A percentile compares a stretch with the other conserved stretches of the same genome.
These are phyloP conservation scores for Carex arenaria DNA, from an alignment of 202 grass and related monocot genomes.

Conservation along the genomic window DNA sequence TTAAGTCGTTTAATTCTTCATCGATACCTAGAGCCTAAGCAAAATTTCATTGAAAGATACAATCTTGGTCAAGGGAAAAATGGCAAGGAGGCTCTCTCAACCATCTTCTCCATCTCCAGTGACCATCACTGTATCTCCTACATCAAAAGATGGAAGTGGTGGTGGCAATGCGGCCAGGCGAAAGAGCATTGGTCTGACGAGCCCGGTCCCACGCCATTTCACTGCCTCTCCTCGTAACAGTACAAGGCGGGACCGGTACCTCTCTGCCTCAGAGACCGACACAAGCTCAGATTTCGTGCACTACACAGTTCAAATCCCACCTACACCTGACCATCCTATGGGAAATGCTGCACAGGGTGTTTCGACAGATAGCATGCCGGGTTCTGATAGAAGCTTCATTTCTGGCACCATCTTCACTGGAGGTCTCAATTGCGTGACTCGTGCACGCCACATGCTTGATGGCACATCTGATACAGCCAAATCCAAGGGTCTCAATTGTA, in stretches of 20 bases:
- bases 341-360: not conserved
- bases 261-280: slow-evolving; percentile 30
- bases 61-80: slow-evolving; percentile 27
- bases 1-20: not conserved
- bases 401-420: slow-evolving; percentile 93
- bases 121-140: slow-evolving; percentile 69
- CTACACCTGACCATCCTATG: slow-evolving; percentile 52
- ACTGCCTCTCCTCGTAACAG: slow-evolving; percentile 27
- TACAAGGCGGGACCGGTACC: slow-evolving; percentile 40
- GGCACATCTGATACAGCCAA: slow-evolving; percentile 18
- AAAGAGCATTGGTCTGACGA: slow-evolving; percentile 50
- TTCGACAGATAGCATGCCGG: not conserved
- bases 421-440: slow-evolving; percentile 78
- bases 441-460: slow-evolving; percentile 52
- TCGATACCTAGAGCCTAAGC: not conserved
- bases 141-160: slow-evolving; percentile 8
- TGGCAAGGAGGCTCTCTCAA: slow-evolving; percentile 62
- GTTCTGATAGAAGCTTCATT: slow-evolving; percentile 58
- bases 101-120: slow-evolving; percentile 61
- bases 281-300: slow-evolving; percentile 58
- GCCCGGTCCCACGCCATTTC: slow-evolving; percentile 55
- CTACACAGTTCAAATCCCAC: slow-evolving; percentile 94
- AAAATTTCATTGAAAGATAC: not conserved
- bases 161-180: slow-evolving; percentile 27
- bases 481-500: slow-evolving; percentile 55